Conservation (phyloP, 768 basidiomycete species). For the Pleurotus pulmonarius region DNA sequence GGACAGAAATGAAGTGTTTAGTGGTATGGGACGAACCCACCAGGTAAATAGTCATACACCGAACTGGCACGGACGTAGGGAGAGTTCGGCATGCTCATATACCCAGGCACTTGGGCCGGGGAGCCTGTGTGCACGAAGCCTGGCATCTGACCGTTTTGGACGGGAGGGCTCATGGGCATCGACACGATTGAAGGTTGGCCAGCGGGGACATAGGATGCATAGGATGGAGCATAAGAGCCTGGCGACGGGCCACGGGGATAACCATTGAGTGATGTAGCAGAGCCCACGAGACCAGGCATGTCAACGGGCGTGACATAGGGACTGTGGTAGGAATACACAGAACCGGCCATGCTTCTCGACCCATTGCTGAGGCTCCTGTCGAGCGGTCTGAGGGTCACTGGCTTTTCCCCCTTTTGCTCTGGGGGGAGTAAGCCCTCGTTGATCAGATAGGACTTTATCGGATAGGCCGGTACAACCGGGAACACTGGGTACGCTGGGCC, state of each 20-base stretch:
- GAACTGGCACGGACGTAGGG: not conserved
- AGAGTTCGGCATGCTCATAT: not conserved
- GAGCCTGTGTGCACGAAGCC: not conserved
- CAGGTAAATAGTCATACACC: constrained; percentile 3
- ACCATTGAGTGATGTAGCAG: not conserved
- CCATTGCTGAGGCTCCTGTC: not conserved
- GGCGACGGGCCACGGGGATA: constrained; percentile 1
- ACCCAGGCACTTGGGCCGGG: constrained; percentile 1
- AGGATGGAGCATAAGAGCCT: not conserved
- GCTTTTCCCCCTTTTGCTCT: not conserved
- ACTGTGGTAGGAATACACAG: constrained; percentile 4
- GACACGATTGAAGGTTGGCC: not conserved
- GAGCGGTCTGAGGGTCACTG: not conserved
- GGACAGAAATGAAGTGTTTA: not conserved
- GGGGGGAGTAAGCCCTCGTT: constrained; percentile 6
- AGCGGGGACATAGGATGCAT: not conserved
- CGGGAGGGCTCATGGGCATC: not conserved
- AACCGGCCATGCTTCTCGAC: not conserved
- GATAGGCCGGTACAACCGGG: not conserved
- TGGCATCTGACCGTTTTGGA: not conserved
- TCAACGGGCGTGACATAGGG: constrained; percentile 3
- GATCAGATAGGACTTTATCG: constrained; percentile 5
- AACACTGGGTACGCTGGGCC: not conserved
- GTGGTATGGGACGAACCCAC: constrained; percentile 5
- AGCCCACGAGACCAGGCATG: not conserved